Base-by-base conservation (phyloP, 2,329 filamentous ascomycete genomes). In the Botryosphaeria agaves region DNA sequence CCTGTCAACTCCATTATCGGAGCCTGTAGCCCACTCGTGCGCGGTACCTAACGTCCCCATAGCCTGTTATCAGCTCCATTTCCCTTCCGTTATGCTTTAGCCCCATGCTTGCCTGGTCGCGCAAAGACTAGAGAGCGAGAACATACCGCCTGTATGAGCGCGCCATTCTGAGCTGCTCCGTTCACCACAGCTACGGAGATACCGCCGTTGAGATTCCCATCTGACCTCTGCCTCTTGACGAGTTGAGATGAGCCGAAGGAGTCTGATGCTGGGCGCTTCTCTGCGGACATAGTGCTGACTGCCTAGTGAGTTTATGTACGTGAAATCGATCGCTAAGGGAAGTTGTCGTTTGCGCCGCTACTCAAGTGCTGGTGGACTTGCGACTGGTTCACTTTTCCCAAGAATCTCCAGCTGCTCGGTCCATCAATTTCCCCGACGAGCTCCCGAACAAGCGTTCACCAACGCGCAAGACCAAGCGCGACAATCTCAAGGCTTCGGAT, bases 1-100 rank as follows among this genome's bases (percentile, higher is more conserved):
- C 82, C 84, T 29, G 76, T 77, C 32, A 98, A 63, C 56, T 95
- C 83, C 84, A 95, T 94, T 26, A 94, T 77, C 2, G 87, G 84
- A 34, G 87, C 80, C 51, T 91, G 76, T 18, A 98, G 66, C 31
- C 70, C 73, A 51, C 83, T 91, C 28, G 83, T 85, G 43, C 83
- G 71, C 32, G 76, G 70, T 37, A 70, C 69, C 84, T 92, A 54
- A 28, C 32, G 19, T 37, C 27, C 26, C 16, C 35, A 35, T 34
- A 34, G 38, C 36, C 35, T 36, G 41, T 45, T 45, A 52, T 53
- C 42, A 54, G 51, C 42, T 34, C 34, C 30, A 24, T 18, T 29
- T 32, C 31, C 11, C 39, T 33, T 39, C 37, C 29, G 28, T 19
- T 32, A 24, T 30, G 33, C 26, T 38, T 38, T 36, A 41, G 37